A percentile compares a stretch with the other conserved stretches of the same genome.
Conservation (phyloP, 2,329 filamentous ascomycete genomes). For the Cadophora gregata region DNA sequence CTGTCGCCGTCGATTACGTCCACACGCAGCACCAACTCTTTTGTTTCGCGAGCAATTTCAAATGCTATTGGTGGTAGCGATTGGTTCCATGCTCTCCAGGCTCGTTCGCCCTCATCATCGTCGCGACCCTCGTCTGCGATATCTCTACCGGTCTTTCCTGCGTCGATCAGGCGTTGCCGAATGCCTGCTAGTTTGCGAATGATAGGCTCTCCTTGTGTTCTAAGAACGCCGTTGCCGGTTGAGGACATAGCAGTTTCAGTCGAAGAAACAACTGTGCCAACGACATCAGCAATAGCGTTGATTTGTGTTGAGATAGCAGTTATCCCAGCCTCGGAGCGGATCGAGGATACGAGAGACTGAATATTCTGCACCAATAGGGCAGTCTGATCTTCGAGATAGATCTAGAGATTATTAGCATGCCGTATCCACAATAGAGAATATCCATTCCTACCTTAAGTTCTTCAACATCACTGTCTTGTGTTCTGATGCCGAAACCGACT, state of each 20-base stretch:
- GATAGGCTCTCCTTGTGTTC: slow-evolving; percentile 56
- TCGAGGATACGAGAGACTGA: slow-evolving; percentile 77
- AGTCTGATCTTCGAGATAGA: slow-evolving; percentile 84
- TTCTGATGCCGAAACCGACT: slow-evolving; percentile 49
- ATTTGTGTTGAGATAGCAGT: slow-evolving; percentile 73
- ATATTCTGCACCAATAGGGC: slow-evolving; percentile 80
- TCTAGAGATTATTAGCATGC: slow-evolving; percentile 50
- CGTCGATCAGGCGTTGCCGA: slow-evolving; percentile 68
- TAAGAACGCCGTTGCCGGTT: slow-evolving; percentile 58
- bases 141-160: slow-evolving; percentile 64
- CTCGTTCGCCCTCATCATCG: slow-evolving; percentile 57
- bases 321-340: slow-evolving; percentile 68
- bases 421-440: neutral
- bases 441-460: slow-evolving; percentile 61
- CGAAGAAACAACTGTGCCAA: slow-evolving; percentile 71
- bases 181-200: slow-evolving; percentile 65
- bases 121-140: slow-evolving; percentile 60
- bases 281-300: slow-evolving; percentile 70
- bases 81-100: slow-evolving; percentile 69
- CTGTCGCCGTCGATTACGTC: slow-evolving; percentile 46
- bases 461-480: slow-evolving; percentile 56
- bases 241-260: slow-evolving; percentile 62
- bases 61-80: slow-evolving; percentile 85
- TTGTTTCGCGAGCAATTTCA: slow-evolving; percentile 81
- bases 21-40: slow-evolving; percentile 67